phyloP scores from a whole-genome alignment of 805 yeast genomes.

The Lipomyces sp. region DNA sequence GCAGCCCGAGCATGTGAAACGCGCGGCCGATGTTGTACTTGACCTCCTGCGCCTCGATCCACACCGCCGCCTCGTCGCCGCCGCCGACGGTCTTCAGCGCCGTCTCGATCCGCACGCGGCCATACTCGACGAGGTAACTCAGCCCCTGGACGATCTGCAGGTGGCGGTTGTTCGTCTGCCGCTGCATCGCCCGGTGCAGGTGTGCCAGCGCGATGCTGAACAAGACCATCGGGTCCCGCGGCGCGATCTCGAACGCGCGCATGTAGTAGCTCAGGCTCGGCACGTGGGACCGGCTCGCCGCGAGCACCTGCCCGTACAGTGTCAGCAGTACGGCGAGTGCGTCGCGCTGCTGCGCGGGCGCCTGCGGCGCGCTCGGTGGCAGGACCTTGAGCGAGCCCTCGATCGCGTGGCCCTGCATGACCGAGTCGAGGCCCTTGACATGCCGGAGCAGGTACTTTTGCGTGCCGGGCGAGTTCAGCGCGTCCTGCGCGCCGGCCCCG shows the following conservation, averaged over 20 bases:
- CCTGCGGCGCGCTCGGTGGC: slow-evolving; percentile 39
- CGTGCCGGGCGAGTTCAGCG: slow-evolving; percentile 72
- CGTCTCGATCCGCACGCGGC: slow-evolving; percentile 44
- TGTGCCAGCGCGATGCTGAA: slow-evolving; percentile 74
- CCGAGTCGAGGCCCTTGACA: slow-evolving; percentile 80
- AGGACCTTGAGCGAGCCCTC: slow-evolving; percentile 70
- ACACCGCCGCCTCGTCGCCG: background rate
- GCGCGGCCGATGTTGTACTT: slow-evolving; percentile 79
- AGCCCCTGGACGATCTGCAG: slow-evolving; percentile 84
- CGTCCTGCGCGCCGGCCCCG: slow-evolving; percentile 56
- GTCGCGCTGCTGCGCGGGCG: slow-evolving; percentile 7
- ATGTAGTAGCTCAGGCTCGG: slow-evolving; percentile 77
- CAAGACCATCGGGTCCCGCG: slow-evolving; percentile 75
- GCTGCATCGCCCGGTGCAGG: slow-evolving; percentile 86
- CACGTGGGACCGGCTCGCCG: slow-evolving; percentile 75
- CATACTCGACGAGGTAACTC: slow-evolving; percentile 71
- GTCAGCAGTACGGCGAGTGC: slow-evolving; percentile 64
- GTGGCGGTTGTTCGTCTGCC: slow-evolving; percentile 82
- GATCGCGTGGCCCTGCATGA: slow-evolving; percentile 52
- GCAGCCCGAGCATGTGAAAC: slow-evolving; percentile 78
- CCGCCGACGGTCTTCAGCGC: slow-evolving; percentile 36
- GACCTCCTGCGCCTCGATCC: slow-evolving; percentile 66
- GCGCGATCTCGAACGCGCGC: slow-evolving; percentile 63
- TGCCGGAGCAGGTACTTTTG: slow-evolving; percentile 90
- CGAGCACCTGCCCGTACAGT: slow-evolving; percentile 75